A percentile compares a stretch with the other conserved stretches of the same genome.
Conservation (phyloP, 805 yeast species). For the Myxozyma mucilagina region DNA sequence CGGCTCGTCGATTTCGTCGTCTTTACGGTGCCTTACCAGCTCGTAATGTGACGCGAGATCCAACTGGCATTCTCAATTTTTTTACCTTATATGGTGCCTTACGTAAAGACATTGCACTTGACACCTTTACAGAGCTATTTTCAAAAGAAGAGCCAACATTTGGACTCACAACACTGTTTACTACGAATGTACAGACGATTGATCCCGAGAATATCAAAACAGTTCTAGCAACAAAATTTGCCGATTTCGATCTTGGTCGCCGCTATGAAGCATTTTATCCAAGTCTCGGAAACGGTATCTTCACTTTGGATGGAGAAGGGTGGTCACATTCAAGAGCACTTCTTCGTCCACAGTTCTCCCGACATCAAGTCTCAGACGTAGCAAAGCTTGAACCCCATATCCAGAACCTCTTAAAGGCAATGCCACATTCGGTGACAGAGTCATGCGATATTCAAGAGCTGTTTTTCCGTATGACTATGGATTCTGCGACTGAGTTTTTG, state of each 20-base stretch:
- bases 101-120: not conserved
- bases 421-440: conserved; percentile 15
- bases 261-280: conserved; percentile 37
- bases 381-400: conserved; percentile 37
- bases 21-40: conserved; percentile 2
- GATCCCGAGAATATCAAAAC: conserved; percentile 42
- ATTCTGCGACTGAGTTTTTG: conserved; percentile 42
- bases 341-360: conserved; percentile 42
- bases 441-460: conserved; percentile 37
- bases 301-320: conserved; percentile 41
- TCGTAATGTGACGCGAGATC: not conserved
- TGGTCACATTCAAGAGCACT: conserved; percentile 44
- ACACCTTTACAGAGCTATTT: not conserved
- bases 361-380: conserved; percentile 38
- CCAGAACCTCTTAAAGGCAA: conserved; percentile 28
- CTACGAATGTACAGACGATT: conserved; percentile 4
- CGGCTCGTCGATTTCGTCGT: not conserved
- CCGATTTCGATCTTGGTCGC: conserved; percentile 39
- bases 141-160: not conserved
- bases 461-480: conserved; percentile 39
- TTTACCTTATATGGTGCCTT: not conserved
- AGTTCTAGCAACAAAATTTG: conserved; percentile 39
- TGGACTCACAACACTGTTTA: not conserved
- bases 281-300: conserved; percentile 42
- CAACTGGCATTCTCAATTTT: conserved; percentile 1